phyloP scores from a whole-genome alignment of 176 grass and related monocot species.

The Eleusine coracana region DNA sequence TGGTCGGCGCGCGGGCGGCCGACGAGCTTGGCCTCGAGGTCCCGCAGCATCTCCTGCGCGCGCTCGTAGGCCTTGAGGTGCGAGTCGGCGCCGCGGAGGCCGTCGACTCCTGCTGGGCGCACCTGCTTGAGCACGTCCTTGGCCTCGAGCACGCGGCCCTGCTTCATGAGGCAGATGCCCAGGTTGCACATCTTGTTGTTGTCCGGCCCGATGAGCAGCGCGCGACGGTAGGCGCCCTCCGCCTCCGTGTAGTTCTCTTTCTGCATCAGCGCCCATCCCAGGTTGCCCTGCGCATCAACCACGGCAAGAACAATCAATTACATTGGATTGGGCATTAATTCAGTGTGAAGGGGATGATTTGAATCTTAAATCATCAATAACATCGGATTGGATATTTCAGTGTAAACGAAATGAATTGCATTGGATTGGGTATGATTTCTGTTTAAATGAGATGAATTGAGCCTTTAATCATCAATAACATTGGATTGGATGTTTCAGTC shows the following conservation, averaged over 20 bases:
- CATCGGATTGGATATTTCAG: too few species aligned
- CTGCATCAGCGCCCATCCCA: slow-evolving; percentile 98
- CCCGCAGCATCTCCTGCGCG: slow-evolving; percentile 90
- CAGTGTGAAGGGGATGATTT: not conserved
- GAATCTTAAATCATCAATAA: not conserved
- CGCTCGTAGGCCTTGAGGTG: slow-evolving; percentile 95
- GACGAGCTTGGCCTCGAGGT: slow-evolving; percentile 79
- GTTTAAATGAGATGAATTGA: not conserved
- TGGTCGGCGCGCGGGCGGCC: slow-evolving; percentile 34
- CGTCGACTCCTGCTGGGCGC: slow-evolving; percentile 59
- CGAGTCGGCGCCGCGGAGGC: slow-evolving; percentile 82
- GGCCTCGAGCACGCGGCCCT: slow-evolving; percentile 78
- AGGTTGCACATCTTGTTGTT: slow-evolving; percentile 99
- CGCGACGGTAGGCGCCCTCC: slow-evolving; percentile 75
- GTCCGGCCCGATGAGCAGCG: slow-evolving; percentile 75
- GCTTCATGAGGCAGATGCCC: slow-evolving; percentile 95
- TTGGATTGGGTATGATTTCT: not conserved
- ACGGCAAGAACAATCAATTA: not conserved
- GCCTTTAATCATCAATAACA: too few species aligned
- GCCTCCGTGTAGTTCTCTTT: slow-evolving; percentile 94
- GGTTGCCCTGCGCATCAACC: slow-evolving; percentile 64
- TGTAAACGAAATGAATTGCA: not conserved
- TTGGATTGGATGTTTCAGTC: not conserved
- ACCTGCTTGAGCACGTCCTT: slow-evolving; percentile 97
- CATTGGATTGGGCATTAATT: not conserved